These are phyloP conservation scores for Umbilicaria muhlenbergii DNA, from an alignment of 495 filamentous ascomycete genomes.

Conservation along the genomic window DNA sequence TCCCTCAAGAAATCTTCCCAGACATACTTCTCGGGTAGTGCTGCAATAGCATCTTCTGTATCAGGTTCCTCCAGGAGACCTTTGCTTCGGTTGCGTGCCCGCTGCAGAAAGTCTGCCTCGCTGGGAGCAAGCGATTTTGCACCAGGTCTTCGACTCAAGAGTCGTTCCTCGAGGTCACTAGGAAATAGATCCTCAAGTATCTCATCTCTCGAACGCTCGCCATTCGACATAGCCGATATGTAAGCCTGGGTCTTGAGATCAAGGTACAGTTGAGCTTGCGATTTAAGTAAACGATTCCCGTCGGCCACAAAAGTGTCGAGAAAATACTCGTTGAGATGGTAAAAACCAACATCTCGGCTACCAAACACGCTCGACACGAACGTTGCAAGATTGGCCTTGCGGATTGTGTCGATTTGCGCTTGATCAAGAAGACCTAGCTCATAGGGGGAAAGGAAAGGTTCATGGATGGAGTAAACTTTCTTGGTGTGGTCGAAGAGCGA, in stretches of 20 bases:
- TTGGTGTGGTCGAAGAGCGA: slow-evolving; percentile 71
- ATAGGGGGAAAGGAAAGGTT: slow-evolving; percentile 54
- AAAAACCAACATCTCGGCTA: slow-evolving; percentile 65
- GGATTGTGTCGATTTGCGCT: slow-evolving; percentile 57
- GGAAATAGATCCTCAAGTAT: slow-evolving; percentile 65
- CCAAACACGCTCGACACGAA: slow-evolving; percentile 74
- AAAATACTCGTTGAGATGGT: slow-evolving; percentile 72
- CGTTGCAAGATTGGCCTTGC: slow-evolving; percentile 76
- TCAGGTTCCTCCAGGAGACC: slow-evolving; percentile 49
- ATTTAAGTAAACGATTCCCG: slow-evolving; percentile 53
- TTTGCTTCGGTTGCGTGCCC: slow-evolving; percentile 45
- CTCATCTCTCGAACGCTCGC: slow-evolving; percentile 46
- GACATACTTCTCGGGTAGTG: slow-evolving; percentile 61
- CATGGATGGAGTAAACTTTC: slow-evolving; percentile 54
- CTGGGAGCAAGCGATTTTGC: slow-evolving; percentile 46
- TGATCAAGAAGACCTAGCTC: slow-evolving; percentile 56
- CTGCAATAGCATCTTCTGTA: slow-evolving; percentile 42
- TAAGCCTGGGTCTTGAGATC: slow-evolving; percentile 80
- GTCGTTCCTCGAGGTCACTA: slow-evolving; percentile 42
- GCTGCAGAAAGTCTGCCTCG: slow-evolving; percentile 59
- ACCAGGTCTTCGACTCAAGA: slow-evolving; percentile 50
- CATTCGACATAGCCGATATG: slow-evolving; percentile 53
- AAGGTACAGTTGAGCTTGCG: slow-evolving; percentile 56
- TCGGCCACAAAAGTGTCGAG: slow-evolving; percentile 72
- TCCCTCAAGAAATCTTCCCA: slow-evolving; percentile 64